phyloP scores from a whole-genome alignment of 1,139 yeast genomes.

The Candida labiduridarum region DNA sequence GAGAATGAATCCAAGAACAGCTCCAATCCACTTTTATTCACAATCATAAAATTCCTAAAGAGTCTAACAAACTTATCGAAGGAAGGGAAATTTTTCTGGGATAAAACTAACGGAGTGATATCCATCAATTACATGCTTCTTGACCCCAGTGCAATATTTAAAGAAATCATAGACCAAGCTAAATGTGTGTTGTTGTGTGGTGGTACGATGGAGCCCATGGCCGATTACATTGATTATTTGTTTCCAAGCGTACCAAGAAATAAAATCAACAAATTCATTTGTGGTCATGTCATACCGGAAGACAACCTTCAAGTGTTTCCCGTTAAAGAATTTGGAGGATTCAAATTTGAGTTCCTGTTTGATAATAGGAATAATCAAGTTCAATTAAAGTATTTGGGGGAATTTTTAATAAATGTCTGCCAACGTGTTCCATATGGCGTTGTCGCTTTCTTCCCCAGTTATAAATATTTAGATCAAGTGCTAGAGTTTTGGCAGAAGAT shows the following conservation, averaged over 20 bases:
- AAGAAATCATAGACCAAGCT: conserved; percentile 64
- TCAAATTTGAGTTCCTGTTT: conserved; percentile 66
- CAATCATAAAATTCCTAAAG: conserved; percentile 63
- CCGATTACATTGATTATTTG: conserved; percentile 65
- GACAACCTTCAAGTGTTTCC: conserved; percentile 66
- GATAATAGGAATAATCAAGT: conserved; percentile 52
- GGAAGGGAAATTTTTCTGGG: conserved; percentile 84
- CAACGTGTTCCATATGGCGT: conserved; percentile 69
- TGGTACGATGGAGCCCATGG: conserved; percentile 93
- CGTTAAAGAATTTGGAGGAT: conserved; percentile 28
- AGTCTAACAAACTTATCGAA: conserved; percentile 72
- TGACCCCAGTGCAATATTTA: conserved; percentile 77
- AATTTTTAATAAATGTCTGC: conserved; percentile 44
- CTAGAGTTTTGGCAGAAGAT: conserved; percentile 49
- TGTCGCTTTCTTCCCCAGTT: conserved; percentile 86
- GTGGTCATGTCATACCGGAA: conserved; percentile 85
- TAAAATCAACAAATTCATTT: conserved; percentile 59
- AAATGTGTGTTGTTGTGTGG: conserved; percentile 84
- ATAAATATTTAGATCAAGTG: conserved; percentile 62
- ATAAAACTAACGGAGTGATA: conserved; percentile 28
- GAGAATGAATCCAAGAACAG: conserved; percentile 16
- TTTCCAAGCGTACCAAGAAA: conserved; percentile 56
- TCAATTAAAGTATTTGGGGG: conserved; percentile 58
- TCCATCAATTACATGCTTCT: conserved; percentile 69
- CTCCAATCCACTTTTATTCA: conserved; percentile 64